Percentiles rank a stretch among this genome's conserved stretches.
These are phyloP conservation scores for Chionographis japonica DNA, from an alignment of 106 monocot species.

Conservation along the genomic window DNA sequence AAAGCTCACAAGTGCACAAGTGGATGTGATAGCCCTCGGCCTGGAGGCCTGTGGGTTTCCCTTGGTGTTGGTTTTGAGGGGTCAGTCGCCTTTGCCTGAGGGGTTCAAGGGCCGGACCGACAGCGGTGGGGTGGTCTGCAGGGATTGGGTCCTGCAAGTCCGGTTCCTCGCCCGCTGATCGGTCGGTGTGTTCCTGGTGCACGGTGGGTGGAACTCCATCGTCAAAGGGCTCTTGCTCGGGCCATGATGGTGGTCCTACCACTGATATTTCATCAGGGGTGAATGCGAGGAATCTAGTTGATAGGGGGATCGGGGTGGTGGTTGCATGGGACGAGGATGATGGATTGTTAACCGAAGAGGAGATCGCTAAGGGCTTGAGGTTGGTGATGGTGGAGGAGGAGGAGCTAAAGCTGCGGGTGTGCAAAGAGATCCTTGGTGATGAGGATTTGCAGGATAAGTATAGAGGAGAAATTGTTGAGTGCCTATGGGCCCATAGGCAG, in stretches of 20 bases:
- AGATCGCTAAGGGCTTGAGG: conserved; percentile 21
- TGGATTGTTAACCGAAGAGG: conserved; percentile 19
- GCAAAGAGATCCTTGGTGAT: neutral
- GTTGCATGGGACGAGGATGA: conserved; percentile 23
- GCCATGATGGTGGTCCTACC: conserved; percentile 23
- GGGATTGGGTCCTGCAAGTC: conserved; percentile 26
- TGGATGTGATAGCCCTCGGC: conserved; percentile 33
- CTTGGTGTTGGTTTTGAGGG: conserved; percentile 26
- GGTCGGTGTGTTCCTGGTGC: conserved; percentile 31
- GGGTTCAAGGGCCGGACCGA: conserved; percentile 6
- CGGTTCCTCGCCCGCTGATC: conserved; percentile 20
- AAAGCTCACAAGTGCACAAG: conserved; percentile 1
- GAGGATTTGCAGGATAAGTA: conserved; percentile 12
- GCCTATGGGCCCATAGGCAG: neutral
- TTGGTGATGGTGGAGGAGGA: conserved; percentile 24
- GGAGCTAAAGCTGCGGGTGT: neutral
- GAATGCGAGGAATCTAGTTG: conserved; percentile 23
- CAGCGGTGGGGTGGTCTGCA: conserved; percentile 8
- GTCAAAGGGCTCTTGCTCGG: conserved; percentile 27
- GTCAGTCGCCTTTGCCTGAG: conserved; percentile 4
- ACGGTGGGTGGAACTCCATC: conserved; percentile 25
- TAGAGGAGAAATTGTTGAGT: conserved; percentile 4
- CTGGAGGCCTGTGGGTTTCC: conserved; percentile 19
- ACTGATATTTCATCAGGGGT: conserved; percentile 38
- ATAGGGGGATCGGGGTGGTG: conserved; percentile 30